Evolutionary conservation across 345 rosid species (phyloP), one percentile per base, ranked within the genome.

Genomic region (Trapa bicornis): DNA sequence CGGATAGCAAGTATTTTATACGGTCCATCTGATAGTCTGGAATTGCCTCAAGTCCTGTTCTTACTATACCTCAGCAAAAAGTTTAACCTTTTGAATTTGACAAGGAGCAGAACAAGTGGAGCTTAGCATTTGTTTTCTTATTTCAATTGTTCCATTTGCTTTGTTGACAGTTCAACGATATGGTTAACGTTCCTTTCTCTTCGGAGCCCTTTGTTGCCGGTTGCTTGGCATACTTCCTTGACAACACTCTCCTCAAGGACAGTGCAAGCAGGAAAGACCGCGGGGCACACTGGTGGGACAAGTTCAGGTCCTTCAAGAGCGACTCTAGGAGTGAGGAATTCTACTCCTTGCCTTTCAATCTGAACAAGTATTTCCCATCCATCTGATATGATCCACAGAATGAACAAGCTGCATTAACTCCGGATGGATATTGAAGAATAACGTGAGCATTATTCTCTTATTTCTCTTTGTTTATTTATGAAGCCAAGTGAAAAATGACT

Each of bases 261-360:
- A 66, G 71, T 58, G 45, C 74, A 12, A 72, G 84, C 57, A 84
- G 87, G 85, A 94, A 91, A 78, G 99, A 94, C 80, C 39, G 97
- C 66, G 99, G 99, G 37, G 86, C 79, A 77, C 93, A 89, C 71
- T 94, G 99, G 99, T 91, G 99, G 99, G 91, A 83, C 74, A 94
- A 56, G 58, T 94, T 87, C 90, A 66, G 76, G 79, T 73, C 86
- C 11, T 94, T 75, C 87, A 72, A 86, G 72, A 79, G 77, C 0
- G 99, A 94, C 69, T 11, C 83, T 0, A 86, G 97, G 77, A 94
- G 86, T 47, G 86, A 80, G 58, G 99, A 94, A 72, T 94, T 89
- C 73, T 94, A 94, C 74, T 85, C 96, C 56, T 80, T 94, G 69
- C 99, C 99, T 42, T 89, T 94, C 81, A 91, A 83, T 50, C 94